Base-by-base conservation (phyloP, 225 moss, liverwort and hornwort genomes). In the Straminergon stramineum region DNA sequence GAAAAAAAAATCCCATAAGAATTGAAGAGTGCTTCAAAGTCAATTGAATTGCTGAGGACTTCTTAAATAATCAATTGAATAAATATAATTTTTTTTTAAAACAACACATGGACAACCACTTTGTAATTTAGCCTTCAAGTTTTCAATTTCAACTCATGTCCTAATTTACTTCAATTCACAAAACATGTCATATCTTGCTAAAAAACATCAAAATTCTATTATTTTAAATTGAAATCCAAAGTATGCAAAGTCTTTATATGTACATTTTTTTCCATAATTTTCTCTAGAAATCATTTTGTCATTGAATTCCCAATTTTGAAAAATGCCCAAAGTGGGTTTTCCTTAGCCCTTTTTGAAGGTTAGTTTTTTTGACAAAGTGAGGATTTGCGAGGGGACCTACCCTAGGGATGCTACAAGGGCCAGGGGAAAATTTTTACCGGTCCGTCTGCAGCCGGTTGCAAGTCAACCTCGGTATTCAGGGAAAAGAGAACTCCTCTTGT, bases 41-140 rank as follows among this genome's bases (percentile, higher is more conserved):
- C 48, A 48, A n/a, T n/a, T 48, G 48, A 48, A 48, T 48, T 48
- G 48, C 48, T 48, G 2, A 9, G 9, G 48, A 48, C 48, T 9
- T 2, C 48, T 48, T 48, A 48, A 48, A 48, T 7, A 48, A 48
- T 9, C 10, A 48, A 48, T 48, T 48, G 48, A 48, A 48, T 48
- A 48, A 48, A 9, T 48, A 48, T 48, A n/a, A n/a, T n/a, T n/a
- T n/a, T n/a, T n/a, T n/a, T n/a, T 48, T 9, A 48, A 48, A 66
- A 9, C 10, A 73, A 43, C 1, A 13, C 10, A n/a, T 3, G 0
- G 5, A 4, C 3, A 17, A 74, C 2, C 0, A 28, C 45, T 74
- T 70, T 74, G 30, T 1, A n/a, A n/a, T n/a, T n/a, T n/a, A n/a
- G n/a, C 5, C 17, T 45, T 16, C 3, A 48, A 1, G 31, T 18